These are phyloP conservation scores for Conticribra weissflogii DNA, from an alignment of 108 stramenopile species.

Conservation along the genomic window DNA sequence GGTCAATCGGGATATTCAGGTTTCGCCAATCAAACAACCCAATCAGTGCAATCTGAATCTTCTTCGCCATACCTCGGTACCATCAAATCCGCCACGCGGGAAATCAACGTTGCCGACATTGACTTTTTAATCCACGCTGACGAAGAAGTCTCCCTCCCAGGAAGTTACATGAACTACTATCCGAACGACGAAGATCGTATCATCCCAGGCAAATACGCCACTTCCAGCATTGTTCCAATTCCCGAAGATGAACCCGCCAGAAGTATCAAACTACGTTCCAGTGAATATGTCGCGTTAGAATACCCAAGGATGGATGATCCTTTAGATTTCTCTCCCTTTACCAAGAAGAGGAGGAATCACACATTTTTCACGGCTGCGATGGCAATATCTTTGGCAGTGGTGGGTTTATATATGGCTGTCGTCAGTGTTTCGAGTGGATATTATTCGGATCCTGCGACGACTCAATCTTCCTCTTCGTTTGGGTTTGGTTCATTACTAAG, in stretches of 20 bases:
- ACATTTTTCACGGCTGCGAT: not conserved
- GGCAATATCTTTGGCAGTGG: not conserved
- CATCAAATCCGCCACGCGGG: not conserved
- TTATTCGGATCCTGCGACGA: not conserved
- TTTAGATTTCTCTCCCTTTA: not conserved
- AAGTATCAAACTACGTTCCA: too few relatives aligned
- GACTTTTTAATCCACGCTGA: constrained; percentile 1
- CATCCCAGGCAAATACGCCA: not conserved
- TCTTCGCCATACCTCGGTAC: not conserved
- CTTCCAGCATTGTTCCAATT: not conserved
- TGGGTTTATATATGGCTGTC: constrained; percentile 5
- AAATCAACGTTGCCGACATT: constrained; percentile 4
- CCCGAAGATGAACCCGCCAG: not conserved
- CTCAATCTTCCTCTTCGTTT: not conserved
- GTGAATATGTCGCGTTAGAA: not conserved
- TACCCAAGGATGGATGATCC: not conserved
- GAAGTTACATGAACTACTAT: not conserved
- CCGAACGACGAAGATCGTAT: not conserved
- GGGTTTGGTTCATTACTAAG: not conserved
- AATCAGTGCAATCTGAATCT: too few relatives aligned
- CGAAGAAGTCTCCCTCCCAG: not conserved
- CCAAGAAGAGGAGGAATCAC: not conserved
- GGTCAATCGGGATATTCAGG: too few relatives aligned
- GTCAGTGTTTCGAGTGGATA: not conserved
- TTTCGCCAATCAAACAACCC: too few relatives aligned